Base-by-base conservation (phyloP, 2,329 filamentous ascomycete species). In the Cladophialophora chaetospira region DNA sequence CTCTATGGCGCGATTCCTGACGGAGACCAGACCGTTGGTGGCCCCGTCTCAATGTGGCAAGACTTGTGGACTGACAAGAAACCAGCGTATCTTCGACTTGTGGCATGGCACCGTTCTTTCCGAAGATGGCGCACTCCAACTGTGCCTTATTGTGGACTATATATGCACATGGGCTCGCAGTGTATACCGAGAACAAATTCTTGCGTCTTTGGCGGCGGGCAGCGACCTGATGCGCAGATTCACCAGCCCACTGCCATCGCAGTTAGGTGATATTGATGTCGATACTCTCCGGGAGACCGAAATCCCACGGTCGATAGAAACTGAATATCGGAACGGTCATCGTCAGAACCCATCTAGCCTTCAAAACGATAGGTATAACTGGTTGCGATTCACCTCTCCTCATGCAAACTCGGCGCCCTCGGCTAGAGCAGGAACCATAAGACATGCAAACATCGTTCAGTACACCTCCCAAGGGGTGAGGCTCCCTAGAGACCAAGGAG, bases 141-240 rank as follows among this genome's bases (percentile, higher is more conserved):
- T 69, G 10, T 49, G 65, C 11, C 58, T 69, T 29, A 66, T 69
- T 40, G 43, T 68, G 35, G 67, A 69, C 44, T 64, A 62, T 46
- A 65, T 69, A 23, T 60, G 60, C 46, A 65, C 67, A 47, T 69
- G 67, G 67, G 67, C 67, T 13, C 51, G 66, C 13, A 65, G 67
- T 38, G 62, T 65, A 23, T 67, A 66, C 47, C 59, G 63, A 36
- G 28, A 5, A 13, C 23, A 15, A 19, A 21, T 53, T 2, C 36
- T 53, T 40, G 26, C 21, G 8, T 44, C 26, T 21, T 44, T 53
- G 13, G 50, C 50, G 9, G 50, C 19, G 11, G 46, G 46, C 9
- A 31, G 46, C 15, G 26, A 17, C 10, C 23, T 8, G 4, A 15
- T 33, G 5, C 21, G 4, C 9, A 23, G 15, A 19, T 33, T 23